phyloP scores from a whole-genome alignment of 768 basidiomycete species.

The Punctularia strigosozonata region DNA sequence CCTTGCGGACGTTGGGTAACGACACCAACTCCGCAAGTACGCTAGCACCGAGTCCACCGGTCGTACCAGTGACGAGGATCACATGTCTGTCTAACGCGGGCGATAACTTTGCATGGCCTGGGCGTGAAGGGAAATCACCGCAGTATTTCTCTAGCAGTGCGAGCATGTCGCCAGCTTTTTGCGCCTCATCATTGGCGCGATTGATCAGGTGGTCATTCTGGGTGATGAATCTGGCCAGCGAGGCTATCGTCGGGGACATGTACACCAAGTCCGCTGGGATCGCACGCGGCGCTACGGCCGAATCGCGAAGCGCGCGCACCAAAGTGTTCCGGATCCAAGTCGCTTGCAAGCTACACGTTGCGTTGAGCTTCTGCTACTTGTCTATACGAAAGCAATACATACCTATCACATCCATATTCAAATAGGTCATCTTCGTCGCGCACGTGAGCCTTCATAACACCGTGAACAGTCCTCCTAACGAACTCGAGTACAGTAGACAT shows the following conservation, averaged over 20 bases:
- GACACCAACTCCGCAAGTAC: constrained; percentile 11
- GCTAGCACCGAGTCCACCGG: constrained; percentile 21
- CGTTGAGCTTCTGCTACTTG: neutral
- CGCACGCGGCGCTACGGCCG: constrained; percentile 9
- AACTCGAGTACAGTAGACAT: constrained; percentile 14
- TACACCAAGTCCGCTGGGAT: constrained; percentile 15
- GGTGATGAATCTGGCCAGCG: constrained; percentile 7
- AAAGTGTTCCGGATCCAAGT: constrained; percentile 24
- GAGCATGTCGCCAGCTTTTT: constrained; percentile 5
- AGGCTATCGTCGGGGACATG: constrained; percentile 16
- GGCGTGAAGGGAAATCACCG: constrained; percentile 8
- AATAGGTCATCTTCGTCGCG: constrained; percentile 26
- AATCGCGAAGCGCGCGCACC: constrained; percentile 11
- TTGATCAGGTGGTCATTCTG: constrained; percentile 4
- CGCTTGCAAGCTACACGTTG: constrained; percentile 19
- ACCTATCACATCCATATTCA: constrained; percentile 29
- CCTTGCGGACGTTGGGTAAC: constrained; percentile 7
- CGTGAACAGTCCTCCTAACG: constrained; percentile 20
- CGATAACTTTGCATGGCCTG: constrained; percentile 2
- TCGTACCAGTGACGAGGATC: constrained; percentile 24
- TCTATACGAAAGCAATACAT: neutral
- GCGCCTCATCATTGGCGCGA: neutral
- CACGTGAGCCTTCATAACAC: constrained; percentile 16
- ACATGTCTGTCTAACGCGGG: constrained; percentile 8
- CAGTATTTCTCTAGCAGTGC: constrained; percentile 29